These are phyloP conservation scores for Achlya hypogyna DNA, from an alignment of 352 stramenopile species.

Conservation along the genomic window DNA sequence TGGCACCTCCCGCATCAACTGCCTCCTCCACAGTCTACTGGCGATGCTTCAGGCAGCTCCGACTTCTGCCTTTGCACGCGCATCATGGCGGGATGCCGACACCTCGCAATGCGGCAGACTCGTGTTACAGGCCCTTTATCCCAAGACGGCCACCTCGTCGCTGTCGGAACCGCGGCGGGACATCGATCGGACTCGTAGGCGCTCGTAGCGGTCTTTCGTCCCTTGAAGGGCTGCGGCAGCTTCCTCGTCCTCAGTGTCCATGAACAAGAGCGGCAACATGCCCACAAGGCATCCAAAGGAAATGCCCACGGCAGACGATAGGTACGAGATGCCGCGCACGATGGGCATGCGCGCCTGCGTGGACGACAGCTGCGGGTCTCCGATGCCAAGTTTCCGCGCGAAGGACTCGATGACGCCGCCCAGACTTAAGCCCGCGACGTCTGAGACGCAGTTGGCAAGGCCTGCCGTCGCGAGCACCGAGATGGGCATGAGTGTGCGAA, in stretches of 20 bases:
- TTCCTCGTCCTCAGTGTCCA: conserved; percentile 62
- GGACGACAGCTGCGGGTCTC: conserved; percentile 62
- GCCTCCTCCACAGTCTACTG: too few species aligned
- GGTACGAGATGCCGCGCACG: conserved; percentile 66
- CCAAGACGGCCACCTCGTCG: neutral
- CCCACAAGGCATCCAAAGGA: conserved; percentile 82
- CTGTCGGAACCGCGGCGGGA: neutral
- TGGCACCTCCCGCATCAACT: too few species aligned
- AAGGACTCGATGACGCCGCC: conserved; percentile 86
- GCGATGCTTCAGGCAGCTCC: too few species aligned
- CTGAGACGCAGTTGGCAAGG: conserved; percentile 91
- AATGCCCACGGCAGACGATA: conserved; percentile 74
- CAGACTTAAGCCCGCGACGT: conserved; percentile 89
- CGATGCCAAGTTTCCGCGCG: conserved; percentile 52
- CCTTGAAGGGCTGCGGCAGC: conserved; percentile 17
- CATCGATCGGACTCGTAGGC: neutral
- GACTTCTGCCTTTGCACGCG: too few species aligned
- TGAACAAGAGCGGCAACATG: conserved; percentile 87
- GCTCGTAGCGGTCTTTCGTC: neutral
- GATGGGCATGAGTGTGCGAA: conserved; percentile 91
- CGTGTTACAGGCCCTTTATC: neutral
- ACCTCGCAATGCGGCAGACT: too few species aligned
- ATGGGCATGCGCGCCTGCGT: conserved; percentile 66
- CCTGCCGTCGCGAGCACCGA: conserved; percentile 92
- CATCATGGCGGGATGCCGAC: too few species aligned